Percentiles rank a stretch among this genome's conserved stretches.
phyloP scores from a whole-genome alignment of 345 rosid genomes.

The Brassica nigra region DNA sequence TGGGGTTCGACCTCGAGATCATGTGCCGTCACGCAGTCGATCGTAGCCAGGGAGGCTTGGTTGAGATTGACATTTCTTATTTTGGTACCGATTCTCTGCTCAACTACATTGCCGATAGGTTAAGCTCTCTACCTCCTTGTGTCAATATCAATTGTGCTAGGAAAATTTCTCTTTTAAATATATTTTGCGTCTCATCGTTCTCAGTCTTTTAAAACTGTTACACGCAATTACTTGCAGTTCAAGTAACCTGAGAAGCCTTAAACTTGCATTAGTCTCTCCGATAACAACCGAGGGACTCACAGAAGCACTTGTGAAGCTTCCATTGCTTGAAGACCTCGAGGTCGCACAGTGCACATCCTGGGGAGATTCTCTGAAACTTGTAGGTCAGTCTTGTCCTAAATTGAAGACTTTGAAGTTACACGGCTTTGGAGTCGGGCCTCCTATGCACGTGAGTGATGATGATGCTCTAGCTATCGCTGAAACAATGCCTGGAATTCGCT shows the following conservation, averaged over 20 bases:
- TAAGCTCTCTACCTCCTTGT: not conserved
- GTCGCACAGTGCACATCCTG: not conserved
- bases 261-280: conserved; percentile 38
- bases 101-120: conserved; percentile 49
- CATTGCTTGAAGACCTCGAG: conserved; percentile 65
- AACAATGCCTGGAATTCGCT: not conserved
- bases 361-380: not conserved
- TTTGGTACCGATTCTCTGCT: conserved; percentile 54
- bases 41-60: conserved; percentile 54
- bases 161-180: too few relatives aligned
- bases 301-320: conserved; percentile 45
- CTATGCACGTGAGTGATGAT: too few relatives aligned
- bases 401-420: not conserved
- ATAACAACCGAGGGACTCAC: conserved; percentile 48
- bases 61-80: conserved; percentile 44
- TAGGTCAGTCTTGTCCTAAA: not conserved
- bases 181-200: too few relatives aligned
- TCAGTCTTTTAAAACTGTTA: not conserved
- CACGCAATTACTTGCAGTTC: conserved; percentile 43
- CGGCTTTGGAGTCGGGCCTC: not conserved
- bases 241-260: conserved; percentile 49
- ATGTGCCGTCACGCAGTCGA: conserved; percentile 58
- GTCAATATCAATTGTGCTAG: too few relatives aligned
- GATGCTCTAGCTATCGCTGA: not conserved
- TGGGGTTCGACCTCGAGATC: not conserved